Evolutionary conservation across 768 basidiomycete genomes (phyloP).

Genomic region (Leccinum aurantiacum): DNA sequence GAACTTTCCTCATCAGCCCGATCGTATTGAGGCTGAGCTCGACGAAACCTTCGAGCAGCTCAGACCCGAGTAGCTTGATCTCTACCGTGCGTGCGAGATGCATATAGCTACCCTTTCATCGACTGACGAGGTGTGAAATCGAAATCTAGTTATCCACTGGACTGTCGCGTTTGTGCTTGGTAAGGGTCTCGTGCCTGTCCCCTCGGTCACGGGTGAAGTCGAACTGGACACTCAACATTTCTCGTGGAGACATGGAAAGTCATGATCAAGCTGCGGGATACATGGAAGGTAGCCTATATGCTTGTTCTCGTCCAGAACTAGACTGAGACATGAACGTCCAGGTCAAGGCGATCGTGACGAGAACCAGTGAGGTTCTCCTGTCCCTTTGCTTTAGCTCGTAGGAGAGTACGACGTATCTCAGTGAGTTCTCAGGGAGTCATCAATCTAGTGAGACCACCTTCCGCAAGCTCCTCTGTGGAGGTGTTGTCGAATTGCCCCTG

Average conservation of each 20-base stretch:
- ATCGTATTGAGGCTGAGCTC: slow-evolving; percentile 67
- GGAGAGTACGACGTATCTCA: slow-evolving; percentile 70
- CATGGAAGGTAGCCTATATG: slow-evolving; percentile 52
- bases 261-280: slow-evolving; percentile 66
- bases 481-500: slow-evolving; percentile 73
- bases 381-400: slow-evolving; percentile 67
- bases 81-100: slow-evolving; percentile 57
- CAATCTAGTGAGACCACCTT: slow-evolving; percentile 50
- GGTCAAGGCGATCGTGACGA: slow-evolving; percentile 57
- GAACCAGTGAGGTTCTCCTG: too few species aligned
- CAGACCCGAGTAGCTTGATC: slow-evolving; percentile 75
- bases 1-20: slow-evolving; percentile 71
- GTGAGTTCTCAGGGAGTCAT: slow-evolving; percentile 53
- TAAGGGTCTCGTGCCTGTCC: slow-evolving; percentile 51
- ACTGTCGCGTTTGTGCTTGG: slow-evolving; percentile 69
- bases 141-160: slow-evolving; percentile 69
- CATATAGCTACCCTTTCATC: slow-evolving; percentile 2
- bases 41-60: slow-evolving; percentile 77
- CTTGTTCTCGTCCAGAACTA: neutral
- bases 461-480: slow-evolving; percentile 79
- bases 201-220: slow-evolving; percentile 42
- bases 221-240: slow-evolving; percentile 53
- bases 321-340: slow-evolving; percentile 21
- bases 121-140: neutral
- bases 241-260: slow-evolving; percentile 85